A percentile compares a stretch with the other conserved stretches of the same genome.
phyloP scores from a whole-genome alignment of 345 rosid species.

The Sonneratia alba region DNA sequence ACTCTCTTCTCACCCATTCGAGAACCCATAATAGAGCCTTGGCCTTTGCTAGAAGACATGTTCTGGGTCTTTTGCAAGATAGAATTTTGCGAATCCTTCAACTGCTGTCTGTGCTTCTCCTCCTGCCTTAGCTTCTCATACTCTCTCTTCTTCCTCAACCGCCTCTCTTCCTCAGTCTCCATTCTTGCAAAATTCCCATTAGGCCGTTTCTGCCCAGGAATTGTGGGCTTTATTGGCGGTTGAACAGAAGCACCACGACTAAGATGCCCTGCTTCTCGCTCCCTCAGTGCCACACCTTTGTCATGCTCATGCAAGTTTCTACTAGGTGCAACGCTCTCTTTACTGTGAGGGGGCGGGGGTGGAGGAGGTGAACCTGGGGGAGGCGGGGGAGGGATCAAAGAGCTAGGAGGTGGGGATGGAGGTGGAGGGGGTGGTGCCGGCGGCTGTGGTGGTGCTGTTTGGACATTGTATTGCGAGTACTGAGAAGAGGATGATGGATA shows the following conservation, averaged over 20 bases:
- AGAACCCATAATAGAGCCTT: slow-evolving; percentile 58
- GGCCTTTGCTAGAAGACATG: slow-evolving; percentile 53
- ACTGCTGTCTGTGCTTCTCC: slow-evolving; percentile 53
- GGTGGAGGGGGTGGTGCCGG: slow-evolving; percentile 33
- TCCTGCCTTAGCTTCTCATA: slow-evolving; percentile 76
- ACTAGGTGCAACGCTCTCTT: slow-evolving; percentile 26
- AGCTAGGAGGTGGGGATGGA: slow-evolving; percentile 43
- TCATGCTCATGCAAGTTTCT: slow-evolving; percentile 28
- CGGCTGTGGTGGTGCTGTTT: slow-evolving; percentile 41
- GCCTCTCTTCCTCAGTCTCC: slow-evolving; percentile 92
- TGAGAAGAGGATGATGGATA: slow-evolving; percentile 37
- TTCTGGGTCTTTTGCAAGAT: slow-evolving; percentile 45
- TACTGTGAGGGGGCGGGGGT: slow-evolving; percentile 46
- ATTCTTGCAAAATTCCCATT: slow-evolving; percentile 40
- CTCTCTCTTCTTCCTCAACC: slow-evolving; percentile 84
- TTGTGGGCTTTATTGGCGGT: slow-evolving; percentile 35
- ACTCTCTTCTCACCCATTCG: slow-evolving; percentile 77
- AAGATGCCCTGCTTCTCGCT: slow-evolving; percentile 37
- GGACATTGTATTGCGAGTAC: slow-evolving; percentile 38
- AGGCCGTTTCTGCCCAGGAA: slow-evolving; percentile 34
- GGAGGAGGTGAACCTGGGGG: slow-evolving; percentile 91
- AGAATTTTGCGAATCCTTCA: slow-evolving; percentile 52
- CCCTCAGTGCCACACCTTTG: slow-evolving; percentile 21
- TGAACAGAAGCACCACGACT: slow-evolving; percentile 15
- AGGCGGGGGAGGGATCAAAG: slow-evolving; percentile 64